A percentile compares a stretch with the other conserved stretches of the same genome.
Evolutionary conservation across 495 filamentous ascomycete genomes (phyloP).

Genomic region (Penicillium odoratum): DNA sequence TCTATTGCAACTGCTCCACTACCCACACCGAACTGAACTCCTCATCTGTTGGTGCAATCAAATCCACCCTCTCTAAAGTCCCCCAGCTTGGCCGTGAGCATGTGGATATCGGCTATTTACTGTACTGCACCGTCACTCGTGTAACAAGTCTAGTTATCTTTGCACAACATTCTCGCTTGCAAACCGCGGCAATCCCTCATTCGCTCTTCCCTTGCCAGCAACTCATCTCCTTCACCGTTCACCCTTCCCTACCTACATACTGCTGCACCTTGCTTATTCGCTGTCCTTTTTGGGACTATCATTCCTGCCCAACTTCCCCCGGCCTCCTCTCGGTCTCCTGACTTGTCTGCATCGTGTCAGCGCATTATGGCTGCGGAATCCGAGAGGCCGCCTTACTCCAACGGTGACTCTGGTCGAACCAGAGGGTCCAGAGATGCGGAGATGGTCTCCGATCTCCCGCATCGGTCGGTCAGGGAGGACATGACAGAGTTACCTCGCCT

Average conservation of each 20-base stretch:
- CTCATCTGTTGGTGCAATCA: slow-evolving; percentile 9
- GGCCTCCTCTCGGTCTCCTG: slow-evolving; percentile 44
- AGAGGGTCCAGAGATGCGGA: slow-evolving; percentile 33
- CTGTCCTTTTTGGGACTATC: slow-evolving; percentile 21
- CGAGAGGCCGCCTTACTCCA: slow-evolving; percentile 45
- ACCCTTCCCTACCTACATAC: slow-evolving; percentile 16
- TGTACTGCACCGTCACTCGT: slow-evolving; percentile 31
- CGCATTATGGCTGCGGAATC: slow-evolving; percentile 44
- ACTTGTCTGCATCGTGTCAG: slow-evolving; percentile 41
- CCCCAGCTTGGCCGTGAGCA: slow-evolving; percentile 29
- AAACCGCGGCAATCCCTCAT: slow-evolving; percentile 16
- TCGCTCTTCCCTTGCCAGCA: slow-evolving; percentile 17
- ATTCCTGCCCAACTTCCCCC: slow-evolving; percentile 33
- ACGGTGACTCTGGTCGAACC: slow-evolving; percentile 37
- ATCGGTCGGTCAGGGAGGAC: slow-evolving; percentile 32
- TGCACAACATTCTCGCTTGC: slow-evolving; percentile 31
- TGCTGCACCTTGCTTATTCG: slow-evolving; percentile 30
- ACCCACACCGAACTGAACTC: slow-evolving; percentile 9
- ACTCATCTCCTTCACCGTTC: slow-evolving; percentile 24
- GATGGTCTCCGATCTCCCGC: slow-evolving; percentile 25
- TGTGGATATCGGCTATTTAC: slow-evolving; percentile 47
- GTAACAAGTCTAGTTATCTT: slow-evolving; percentile 35
- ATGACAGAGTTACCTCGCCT: slow-evolving; percentile 36
- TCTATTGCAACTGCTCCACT: slow-evolving; percentile 11
- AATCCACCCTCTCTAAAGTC: background rate